Conservation (phyloP, 352 stramenopile species). For the Plasmopara muralis region DNA sequence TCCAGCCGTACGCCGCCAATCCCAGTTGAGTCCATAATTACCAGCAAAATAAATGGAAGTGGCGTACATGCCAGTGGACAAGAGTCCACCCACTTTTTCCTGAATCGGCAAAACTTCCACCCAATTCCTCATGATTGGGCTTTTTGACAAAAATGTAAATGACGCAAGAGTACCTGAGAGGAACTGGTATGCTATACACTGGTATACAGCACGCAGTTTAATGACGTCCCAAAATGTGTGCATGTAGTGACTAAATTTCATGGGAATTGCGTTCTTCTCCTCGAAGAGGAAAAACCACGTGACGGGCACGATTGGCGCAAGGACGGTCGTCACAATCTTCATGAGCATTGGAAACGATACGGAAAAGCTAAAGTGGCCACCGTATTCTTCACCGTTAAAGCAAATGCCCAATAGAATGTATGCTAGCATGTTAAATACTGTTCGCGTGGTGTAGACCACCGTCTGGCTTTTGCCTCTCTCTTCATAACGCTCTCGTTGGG, state of each 20-base stretch:
- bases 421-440: slow-evolving; percentile 30
- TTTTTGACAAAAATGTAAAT: slow-evolving; percentile 36
- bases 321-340: slow-evolving; percentile 30
- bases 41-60: slow-evolving; percentile 40
- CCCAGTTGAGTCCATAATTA: slow-evolving; percentile 47
- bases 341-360: slow-evolving; percentile 40
- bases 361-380: slow-evolving; percentile 37
- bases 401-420: slow-evolving; percentile 35
- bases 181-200: slow-evolving; percentile 38
- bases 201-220: slow-evolving; percentile 40
- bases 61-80: slow-evolving; percentile 31
- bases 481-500: slow-evolving; percentile 37
- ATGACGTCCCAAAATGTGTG: slow-evolving; percentile 39
- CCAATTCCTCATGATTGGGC: slow-evolving; percentile 43
- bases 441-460: slow-evolving; percentile 45
- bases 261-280: slow-evolving; percentile 22
- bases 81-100: slow-evolving; percentile 32
- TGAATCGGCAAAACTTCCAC: slow-evolving; percentile 29
- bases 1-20: slow-evolving; percentile 37
- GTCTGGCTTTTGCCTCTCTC: slow-evolving; percentile 39
- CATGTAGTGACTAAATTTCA: slow-evolving; percentile 37
- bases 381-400: slow-evolving; percentile 44
- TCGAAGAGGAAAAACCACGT: slow-evolving; percentile 43
- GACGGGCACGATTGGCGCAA: slow-evolving; percentile 28
- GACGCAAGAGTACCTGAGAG: slow-evolving; percentile 32